These are phyloP conservation scores for Hypomontagnella submonticulosa DNA, from an alignment of 495 filamentous ascomycete genomes.

Conservation along the genomic window DNA sequence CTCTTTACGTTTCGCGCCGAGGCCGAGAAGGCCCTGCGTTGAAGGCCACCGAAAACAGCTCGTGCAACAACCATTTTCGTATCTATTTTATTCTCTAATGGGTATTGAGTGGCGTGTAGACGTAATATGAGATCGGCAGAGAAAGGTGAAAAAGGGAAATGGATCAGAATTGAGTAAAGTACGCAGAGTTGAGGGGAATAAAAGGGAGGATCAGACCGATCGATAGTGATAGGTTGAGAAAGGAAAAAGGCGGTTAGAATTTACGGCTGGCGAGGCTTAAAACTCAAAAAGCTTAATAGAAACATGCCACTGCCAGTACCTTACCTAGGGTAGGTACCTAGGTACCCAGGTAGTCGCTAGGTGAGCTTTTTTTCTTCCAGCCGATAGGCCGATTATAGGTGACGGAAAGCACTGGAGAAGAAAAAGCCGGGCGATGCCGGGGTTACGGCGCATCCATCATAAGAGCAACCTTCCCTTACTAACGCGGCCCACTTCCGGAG, in stretches of 20 bases:
- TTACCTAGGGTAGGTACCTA: too few relatives aligned
- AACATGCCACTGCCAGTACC: too few relatives aligned
- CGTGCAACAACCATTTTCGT: constrained; percentile 46
- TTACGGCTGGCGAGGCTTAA: constrained; percentile 9
- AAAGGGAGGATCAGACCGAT: background rate
- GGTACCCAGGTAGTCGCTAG: too few relatives aligned
- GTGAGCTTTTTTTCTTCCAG: background rate
- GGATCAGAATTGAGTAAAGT: background rate
- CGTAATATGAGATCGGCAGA: background rate
- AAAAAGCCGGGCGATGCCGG: constrained; percentile 19
- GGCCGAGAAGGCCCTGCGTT: constrained; percentile 93
- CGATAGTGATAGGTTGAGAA: background rate
- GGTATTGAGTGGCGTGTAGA: constrained; percentile 11
- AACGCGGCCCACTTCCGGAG: too few relatives aligned
- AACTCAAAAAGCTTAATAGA: constrained; percentile 1
- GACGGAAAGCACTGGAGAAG: constrained; percentile 1
- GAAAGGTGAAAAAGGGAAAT: too few relatives aligned
- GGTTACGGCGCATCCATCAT: constrained; percentile 3
- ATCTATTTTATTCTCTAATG: constrained; percentile 17
- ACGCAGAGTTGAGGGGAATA: constrained; percentile 1
- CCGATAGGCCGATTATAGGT: constrained; percentile 8
- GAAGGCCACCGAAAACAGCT: constrained; percentile 59
- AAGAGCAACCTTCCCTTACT: too few relatives aligned
- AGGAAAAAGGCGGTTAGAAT: constrained; percentile 12
- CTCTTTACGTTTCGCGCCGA: constrained; percentile 84